A percentile compares a stretch with the other conserved stretches of the same genome.
Evolutionary conservation across 768 basidiomycete genomes (phyloP).

Genomic region (Collybia nuda): DNA sequence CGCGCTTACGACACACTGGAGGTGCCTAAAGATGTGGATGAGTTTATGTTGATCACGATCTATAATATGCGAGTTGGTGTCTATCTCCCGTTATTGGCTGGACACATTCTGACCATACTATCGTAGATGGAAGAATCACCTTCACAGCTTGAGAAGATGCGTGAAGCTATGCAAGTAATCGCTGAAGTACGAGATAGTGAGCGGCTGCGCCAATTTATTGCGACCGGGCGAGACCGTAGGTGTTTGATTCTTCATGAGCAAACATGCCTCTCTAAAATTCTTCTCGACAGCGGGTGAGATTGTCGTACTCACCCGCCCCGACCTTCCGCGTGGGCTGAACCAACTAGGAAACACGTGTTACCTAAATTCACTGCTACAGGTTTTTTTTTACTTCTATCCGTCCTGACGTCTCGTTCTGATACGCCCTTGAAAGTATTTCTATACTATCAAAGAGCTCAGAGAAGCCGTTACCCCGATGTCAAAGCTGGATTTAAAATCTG

Average conservation of each 20-base stretch:
- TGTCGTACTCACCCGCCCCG: constrained; percentile 48
- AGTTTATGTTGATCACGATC: constrained; percentile 74
- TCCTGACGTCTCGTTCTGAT: background rate
- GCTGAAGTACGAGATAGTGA: constrained; percentile 73
- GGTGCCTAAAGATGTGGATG: constrained; percentile 69
- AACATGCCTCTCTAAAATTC: constrained; percentile 1
- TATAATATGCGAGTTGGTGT: constrained; percentile 65
- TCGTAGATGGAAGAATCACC: constrained; percentile 71
- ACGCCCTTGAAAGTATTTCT: constrained; percentile 70
- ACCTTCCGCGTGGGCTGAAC: constrained; percentile 83
- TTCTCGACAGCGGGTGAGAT: constrained; percentile 60
- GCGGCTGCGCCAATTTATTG: constrained; percentile 64
- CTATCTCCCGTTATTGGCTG: constrained; percentile 1
- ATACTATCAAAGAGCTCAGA: constrained; percentile 90
- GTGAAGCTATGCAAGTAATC: constrained; percentile 70
- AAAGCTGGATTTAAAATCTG: constrained; percentile 48
- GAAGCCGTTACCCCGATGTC: constrained; percentile 67
- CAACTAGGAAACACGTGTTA: constrained; percentile 91
- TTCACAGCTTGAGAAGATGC: constrained; percentile 65
- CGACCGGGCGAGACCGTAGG: constrained; percentile 76
- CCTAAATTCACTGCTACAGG: constrained; percentile 77
- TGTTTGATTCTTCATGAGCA: constrained; percentile 13
- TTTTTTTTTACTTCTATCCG: constrained; percentile 18
- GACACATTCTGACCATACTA: constrained; percentile 8
- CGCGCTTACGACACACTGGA: constrained; percentile 74